These are phyloP conservation scores for Ustilago vetiveriae DNA, from an alignment of 1,284 basidiomycete species.

Conservation along the genomic window DNA sequence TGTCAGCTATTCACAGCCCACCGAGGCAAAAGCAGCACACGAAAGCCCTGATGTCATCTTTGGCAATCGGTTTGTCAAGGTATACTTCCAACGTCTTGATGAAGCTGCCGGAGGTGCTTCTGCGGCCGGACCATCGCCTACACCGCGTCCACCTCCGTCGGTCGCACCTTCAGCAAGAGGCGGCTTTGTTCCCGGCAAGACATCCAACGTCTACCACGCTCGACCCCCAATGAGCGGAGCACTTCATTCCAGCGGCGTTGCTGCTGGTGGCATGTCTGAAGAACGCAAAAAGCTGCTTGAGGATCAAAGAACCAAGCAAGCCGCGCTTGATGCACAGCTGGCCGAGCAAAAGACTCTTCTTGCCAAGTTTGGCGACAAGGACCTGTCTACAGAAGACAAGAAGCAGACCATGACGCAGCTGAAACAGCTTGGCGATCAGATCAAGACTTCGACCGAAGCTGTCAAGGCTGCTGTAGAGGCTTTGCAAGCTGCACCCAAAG, in stretches of 20 bases:
- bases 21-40: conserved; percentile 87
- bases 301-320: conserved; percentile 74
- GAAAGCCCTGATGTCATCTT: conserved; percentile 92
- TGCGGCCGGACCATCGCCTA: conserved; percentile 76
- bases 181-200: conserved; percentile 58
- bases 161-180: conserved; percentile 28
- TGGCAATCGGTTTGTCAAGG: conserved; percentile 91
- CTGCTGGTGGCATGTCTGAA: conserved; percentile 34
- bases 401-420: conserved; percentile 80
- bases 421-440: conserved; percentile 81
- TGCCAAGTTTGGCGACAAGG: conserved; percentile 74
- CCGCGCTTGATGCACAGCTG: conserved; percentile 82
- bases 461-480: conserved; percentile 67
- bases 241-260: conserved; percentile 2
- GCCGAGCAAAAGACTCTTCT: conserved; percentile 89
- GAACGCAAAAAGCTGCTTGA: conserved; percentile 68
- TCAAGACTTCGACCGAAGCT: conserved; percentile 71
- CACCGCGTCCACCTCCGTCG: conserved; percentile 73
- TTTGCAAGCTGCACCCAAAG: conserved; percentile 60
- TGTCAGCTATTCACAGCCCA: conserved; percentile 85
- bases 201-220: conserved; percentile 60
- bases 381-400: conserved; percentile 78
- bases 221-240: conserved; percentile 27
- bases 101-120: conserved; percentile 74
- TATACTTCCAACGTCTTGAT: conserved; percentile 66